Base-by-base conservation (phyloP, 2,329 filamentous ascomycete genomes). In the Periconia macrospinosa region DNA sequence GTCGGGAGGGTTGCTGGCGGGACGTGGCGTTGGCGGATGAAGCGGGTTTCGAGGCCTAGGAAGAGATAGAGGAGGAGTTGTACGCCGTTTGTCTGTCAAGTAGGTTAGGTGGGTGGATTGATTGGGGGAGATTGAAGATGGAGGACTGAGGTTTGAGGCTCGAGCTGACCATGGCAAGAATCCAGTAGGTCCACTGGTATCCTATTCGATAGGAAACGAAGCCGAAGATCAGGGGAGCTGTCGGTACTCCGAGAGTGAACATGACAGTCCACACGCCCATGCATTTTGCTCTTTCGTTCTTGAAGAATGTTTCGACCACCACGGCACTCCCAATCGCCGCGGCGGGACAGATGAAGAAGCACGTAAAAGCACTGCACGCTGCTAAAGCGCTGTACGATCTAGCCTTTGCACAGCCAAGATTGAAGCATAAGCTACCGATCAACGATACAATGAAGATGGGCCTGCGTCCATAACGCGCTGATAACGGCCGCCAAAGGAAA, bases 161-260 rank as follows among this genome's bases (percentile, higher is more conserved):
- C 35, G 30, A 14, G 59, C 73, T 68, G 57, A 82, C 77, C 41
- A 85, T 85, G 1, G 81, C 81, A 19, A 85, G 69, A 19, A 80
- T 76, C 77, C 79, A 85, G 66, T 82, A 86, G 23, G 85, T 83
- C 83, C 83, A 86, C 15, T 79, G 75, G 51, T 82, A 86, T 0
- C 80, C 78, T 14, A 80, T 78, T 10, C 79, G 75, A 52, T 80
- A 71, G 1, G 79, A 76, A 0, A 85, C 82, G 52, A 77, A 77
- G 2, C 75, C 75, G 37, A 73, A 69, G 59, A 76, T 67, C 50
- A 78, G 72, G 0, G 75, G 75, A 1, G 72, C 75, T 13, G 70
- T 60, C 1, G 79, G 78, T 23, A 79, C 75, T 33, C 80, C 80
- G 11, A 83, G 53, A 0, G 80, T 82, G 14, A 82, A 67, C 66